Conservation (phyloP, 495 filamentous ascomycete genomes). For the Penicillium roqueforti region DNA sequence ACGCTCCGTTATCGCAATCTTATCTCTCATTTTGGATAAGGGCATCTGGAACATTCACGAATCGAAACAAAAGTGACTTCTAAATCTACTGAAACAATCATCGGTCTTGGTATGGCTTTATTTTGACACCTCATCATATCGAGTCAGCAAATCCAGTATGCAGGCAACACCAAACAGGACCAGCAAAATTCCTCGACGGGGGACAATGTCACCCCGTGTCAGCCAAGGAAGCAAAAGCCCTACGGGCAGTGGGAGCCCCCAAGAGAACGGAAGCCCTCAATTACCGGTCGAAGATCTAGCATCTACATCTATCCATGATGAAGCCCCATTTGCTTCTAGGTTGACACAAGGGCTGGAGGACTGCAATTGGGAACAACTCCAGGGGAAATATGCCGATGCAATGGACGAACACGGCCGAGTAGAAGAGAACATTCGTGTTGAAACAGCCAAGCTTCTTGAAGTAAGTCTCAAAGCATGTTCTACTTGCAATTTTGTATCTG, state of each 20-base stretch:
- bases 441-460: slow-evolving; percentile 60
- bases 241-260: slow-evolving; percentile 1
- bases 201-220: slow-evolving; percentile 1
- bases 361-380: slow-evolving; percentile 66
- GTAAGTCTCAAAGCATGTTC: slow-evolving; percentile 30
- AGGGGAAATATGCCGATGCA: slow-evolving; percentile 56
- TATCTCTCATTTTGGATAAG: not conserved
- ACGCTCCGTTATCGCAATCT: slow-evolving; percentile 7
- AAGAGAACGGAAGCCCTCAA: slow-evolving; percentile 9
- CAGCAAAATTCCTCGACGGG: slow-evolving; percentile 5
- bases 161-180: slow-evolving; percentile 3
- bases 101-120: not conserved
- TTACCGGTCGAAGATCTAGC: slow-evolving; percentile 4
- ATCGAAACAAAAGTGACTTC: not conserved
- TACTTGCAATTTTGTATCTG: not conserved
- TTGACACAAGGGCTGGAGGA: slow-evolving; percentile 28
- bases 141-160: not conserved
- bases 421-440: slow-evolving; percentile 58
- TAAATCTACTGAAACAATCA: not conserved
- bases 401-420: slow-evolving; percentile 55
- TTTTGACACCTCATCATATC: not conserved
- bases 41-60: not conserved
- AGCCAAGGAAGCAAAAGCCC: slow-evolving; percentile 4
- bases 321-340: slow-evolving; percentile 14
- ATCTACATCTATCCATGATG: not conserved